Evolutionary conservation across 2,329 filamentous ascomycete genomes (phyloP).

Genomic region (Neofusicoccum parvum): DNA sequence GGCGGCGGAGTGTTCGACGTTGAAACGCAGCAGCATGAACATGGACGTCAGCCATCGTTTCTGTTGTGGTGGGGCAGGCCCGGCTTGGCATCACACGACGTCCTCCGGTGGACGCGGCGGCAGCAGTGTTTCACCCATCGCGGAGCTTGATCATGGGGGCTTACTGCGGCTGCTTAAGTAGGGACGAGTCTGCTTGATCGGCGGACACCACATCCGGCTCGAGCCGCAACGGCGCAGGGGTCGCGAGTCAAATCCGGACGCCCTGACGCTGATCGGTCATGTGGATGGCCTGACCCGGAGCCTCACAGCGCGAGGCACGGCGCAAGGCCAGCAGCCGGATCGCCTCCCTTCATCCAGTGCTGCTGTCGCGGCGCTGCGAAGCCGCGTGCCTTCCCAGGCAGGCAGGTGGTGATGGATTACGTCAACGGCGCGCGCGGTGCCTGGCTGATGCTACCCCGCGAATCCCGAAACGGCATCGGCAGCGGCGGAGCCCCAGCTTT

Average conservation of each 20-base stretch:
- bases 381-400: background rate
- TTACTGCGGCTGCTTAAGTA: background rate
- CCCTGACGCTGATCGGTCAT: background rate
- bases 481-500: background rate
- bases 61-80: background rate
- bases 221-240: background rate
- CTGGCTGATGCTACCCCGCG: slow-evolving; percentile 14
- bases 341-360: background rate
- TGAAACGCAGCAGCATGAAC: slow-evolving; percentile 12
- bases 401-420: slow-evolving; percentile 16
- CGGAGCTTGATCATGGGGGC: slow-evolving; percentile 6
- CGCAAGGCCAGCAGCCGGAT: background rate
- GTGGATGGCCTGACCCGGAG: background rate
- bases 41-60: background rate
- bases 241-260: background rate
- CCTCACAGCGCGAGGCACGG: background rate
- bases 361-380: background rate
- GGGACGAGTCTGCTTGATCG: background rate
- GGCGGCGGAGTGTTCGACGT: background rate
- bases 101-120: background rate
- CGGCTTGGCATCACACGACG: slow-evolving; percentile 5
- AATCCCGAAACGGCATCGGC: slow-evolving; percentile 2
- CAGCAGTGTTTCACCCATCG: background rate
- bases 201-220: background rate
- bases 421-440: slow-evolving; percentile 4